Evolutionary conservation across 768 basidiomycete species (phyloP).

Genomic region (Postia placenta): DNA sequence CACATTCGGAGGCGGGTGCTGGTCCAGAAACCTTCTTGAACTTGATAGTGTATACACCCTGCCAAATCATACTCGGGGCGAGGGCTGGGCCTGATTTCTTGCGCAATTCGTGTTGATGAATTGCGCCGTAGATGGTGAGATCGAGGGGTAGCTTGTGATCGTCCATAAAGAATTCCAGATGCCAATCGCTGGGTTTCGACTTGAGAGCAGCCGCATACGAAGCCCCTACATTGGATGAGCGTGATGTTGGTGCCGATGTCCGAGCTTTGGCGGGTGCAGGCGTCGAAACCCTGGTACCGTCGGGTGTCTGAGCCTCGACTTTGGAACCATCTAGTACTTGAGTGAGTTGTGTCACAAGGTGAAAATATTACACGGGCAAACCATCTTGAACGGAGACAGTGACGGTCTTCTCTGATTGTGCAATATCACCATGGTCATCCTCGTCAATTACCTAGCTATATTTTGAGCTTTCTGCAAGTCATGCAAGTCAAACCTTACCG

Average conservation of each 20-base stretch:
- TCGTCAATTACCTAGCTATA: conserved; percentile 87
- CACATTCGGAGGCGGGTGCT: conserved; percentile 55
- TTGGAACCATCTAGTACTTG: conserved; percentile 70
- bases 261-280: conserved; percentile 55
- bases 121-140: conserved; percentile 93
- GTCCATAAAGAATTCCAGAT: conserved; percentile 93
- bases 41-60: conserved; percentile 85
- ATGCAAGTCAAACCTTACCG: too few relatives aligned
- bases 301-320: conserved; percentile 93
- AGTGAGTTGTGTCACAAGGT: neutral
- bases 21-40: conserved; percentile 92
- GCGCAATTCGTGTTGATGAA: conserved; percentile 84
- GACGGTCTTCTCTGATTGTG: conserved; percentile 76
- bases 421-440: conserved; percentile 70
- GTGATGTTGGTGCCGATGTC: conserved; percentile 26
- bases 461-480: too few relatives aligned
- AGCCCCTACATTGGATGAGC: conserved; percentile 32
- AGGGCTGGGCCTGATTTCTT: conserved; percentile 56
- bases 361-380: too few relatives aligned
- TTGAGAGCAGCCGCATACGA: conserved; percentile 96
- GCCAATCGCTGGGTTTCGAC: conserved; percentile 92
- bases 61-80: conserved; percentile 76
- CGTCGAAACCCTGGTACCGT: conserved; percentile 90
- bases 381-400: conserved; percentile 79
- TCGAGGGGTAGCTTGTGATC: conserved; percentile 80